Conservation (phyloP, 2,329 filamentous ascomycete genomes). For the Dactylonectria macrodidyma region DNA sequence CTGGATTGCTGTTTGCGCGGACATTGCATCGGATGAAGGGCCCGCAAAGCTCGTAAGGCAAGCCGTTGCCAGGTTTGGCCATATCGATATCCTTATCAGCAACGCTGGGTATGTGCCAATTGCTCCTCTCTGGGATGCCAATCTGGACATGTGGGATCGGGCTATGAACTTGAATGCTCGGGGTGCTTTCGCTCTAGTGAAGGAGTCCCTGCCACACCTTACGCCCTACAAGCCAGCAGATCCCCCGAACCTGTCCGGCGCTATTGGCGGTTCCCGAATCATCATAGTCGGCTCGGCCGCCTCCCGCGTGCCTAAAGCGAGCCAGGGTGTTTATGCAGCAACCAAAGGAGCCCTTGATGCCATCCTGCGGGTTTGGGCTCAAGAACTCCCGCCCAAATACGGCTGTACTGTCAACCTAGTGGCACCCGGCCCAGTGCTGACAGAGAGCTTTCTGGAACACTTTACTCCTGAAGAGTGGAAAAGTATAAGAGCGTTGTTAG, state of each 20-base stretch:
- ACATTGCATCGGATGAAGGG: conserved; percentile 12
- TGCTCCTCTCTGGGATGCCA: conserved; percentile 13
- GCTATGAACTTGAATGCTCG: conserved; percentile 5
- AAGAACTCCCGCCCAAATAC: conserved; percentile 14
- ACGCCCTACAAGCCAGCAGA: conserved; percentile 24
- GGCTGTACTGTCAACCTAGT: conserved; percentile 16
- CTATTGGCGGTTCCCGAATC: conserved; percentile 20
- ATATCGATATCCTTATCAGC: conserved; percentile 9
- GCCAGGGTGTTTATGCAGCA: conserved; percentile 19
- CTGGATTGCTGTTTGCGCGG: conserved; percentile 24
- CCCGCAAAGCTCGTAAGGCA: conserved; percentile 1
- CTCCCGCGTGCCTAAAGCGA: conserved; percentile 23
- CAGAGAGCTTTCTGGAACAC: conserved; percentile 19
- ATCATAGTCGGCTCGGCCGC: conserved; percentile 26
- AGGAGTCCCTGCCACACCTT: conserved; percentile 10
- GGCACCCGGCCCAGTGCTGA: conserved; percentile 13
- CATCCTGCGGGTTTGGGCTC: conserved; percentile 21
- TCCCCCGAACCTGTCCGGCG: conserved; percentile 21
- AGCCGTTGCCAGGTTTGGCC: conserved; percentile 20
- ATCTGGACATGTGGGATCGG: conserved; percentile 2
- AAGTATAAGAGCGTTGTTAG: not conserved
- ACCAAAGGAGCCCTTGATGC: conserved; percentile 25
- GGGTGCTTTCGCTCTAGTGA: conserved; percentile 2
- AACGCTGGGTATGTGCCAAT: conserved; percentile 11
- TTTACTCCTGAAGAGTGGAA: conserved; percentile 21